These are phyloP conservation scores for Xylaria acuta DNA, from an alignment of 495 filamentous ascomycete genomes.

Conservation along the genomic window DNA sequence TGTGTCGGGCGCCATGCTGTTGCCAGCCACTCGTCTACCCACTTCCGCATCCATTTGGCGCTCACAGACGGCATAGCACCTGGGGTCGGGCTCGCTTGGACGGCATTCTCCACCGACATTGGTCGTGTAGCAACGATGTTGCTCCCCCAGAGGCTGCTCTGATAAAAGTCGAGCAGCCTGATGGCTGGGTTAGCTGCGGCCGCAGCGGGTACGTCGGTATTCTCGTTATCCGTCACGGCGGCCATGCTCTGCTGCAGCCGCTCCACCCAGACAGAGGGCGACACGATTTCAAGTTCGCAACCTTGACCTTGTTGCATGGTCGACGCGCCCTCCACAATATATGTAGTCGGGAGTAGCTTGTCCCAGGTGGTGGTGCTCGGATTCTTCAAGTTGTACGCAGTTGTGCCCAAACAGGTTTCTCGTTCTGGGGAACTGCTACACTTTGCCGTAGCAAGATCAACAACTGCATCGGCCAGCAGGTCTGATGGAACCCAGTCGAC, in stretches of 20 bases:
- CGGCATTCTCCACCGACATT: neutral
- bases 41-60: neutral
- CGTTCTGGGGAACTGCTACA: neutral
- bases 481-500: slow-evolving; percentile 9
- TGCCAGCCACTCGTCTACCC: neutral
- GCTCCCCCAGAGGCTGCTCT: neutral
- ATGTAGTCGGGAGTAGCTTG: neutral
- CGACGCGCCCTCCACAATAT: neutral
- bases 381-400: neutral
- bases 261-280: neutral
- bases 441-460: neutral
- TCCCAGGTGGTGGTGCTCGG: neutral
- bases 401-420: neutral
- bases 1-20: neutral
- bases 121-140: neutral
- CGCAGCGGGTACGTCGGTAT: neutral
- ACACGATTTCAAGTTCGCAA: neutral
- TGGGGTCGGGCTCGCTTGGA: neutral
- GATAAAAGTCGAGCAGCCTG: neutral
- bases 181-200: neutral
- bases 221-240: neutral
- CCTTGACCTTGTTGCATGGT: neutral
- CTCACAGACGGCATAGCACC: neutral
- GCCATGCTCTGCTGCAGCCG: neutral
- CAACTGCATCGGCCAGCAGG: neutral